Evolutionary conservation across 352 stramenopile genomes (phyloP).

Genomic region (Blastocystis sp.): DNA sequence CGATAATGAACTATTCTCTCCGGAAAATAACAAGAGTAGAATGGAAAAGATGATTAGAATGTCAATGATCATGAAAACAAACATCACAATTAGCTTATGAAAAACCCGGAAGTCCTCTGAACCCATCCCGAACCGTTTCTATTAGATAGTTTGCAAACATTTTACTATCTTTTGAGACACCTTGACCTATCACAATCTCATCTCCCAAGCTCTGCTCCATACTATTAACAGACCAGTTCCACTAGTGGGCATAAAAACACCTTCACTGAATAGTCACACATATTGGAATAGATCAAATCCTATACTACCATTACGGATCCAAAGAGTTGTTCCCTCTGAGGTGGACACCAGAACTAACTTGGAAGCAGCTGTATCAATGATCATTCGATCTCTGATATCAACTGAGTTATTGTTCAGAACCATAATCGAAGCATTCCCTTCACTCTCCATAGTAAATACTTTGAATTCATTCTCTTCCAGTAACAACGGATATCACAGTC

Average conservation of each 20-base stretch:
- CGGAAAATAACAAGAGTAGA: too few relatives aligned
- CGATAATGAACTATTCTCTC: too few relatives aligned
- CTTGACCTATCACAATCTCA: background rate
- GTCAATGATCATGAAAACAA: too few relatives aligned
- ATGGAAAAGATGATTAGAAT: too few relatives aligned
- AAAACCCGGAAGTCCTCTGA: background rate
- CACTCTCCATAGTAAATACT: conserved; percentile 42
- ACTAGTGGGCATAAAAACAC: background rate
- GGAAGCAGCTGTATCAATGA: conserved; percentile 39
- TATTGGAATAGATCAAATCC: background rate
- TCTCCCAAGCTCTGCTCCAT: too few relatives aligned
- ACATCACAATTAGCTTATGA: too few relatives aligned
- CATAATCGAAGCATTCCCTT: conserved; percentile 27
- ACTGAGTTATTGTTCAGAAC: background rate
- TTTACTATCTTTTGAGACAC: background rate
- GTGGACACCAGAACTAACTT: conserved; percentile 50
- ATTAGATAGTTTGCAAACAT: background rate
- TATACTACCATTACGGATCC: conserved; percentile 20
- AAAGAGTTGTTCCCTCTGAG: background rate
- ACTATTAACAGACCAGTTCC: too few relatives aligned
- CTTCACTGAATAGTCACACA: background rate
- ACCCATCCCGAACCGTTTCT: background rate
- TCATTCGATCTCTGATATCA: conserved; percentile 26
- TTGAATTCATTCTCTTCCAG: background rate
- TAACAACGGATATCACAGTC: too few relatives aligned